Evolutionary conservation across 805 yeast species (phyloP).

Genomic region (Nakazawaea wickerhamii): DNA sequence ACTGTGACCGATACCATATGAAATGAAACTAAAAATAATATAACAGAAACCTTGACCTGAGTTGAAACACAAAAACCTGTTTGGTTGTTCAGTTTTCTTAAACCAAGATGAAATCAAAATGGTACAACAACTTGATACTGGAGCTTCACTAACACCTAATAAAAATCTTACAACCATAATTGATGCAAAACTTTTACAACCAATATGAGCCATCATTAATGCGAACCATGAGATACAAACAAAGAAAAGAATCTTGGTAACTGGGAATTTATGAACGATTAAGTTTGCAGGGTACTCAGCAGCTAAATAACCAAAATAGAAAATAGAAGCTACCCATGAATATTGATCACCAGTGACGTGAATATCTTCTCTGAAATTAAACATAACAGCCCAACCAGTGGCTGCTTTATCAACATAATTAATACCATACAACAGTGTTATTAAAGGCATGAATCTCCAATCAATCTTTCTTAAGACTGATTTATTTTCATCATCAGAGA

Average conservation of each 20-base stretch:
- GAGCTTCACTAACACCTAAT: conserved; percentile 31
- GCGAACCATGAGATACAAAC: conserved; percentile 30
- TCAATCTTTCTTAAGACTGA: conserved; percentile 31
- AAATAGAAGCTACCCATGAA: conserved; percentile 55
- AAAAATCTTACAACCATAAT: conserved; percentile 29
- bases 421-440: conserved; percentile 24
- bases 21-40: conserved; percentile 22
- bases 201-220: conserved; percentile 27
- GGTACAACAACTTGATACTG: conserved; percentile 28
- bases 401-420: conserved; percentile 37
- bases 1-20: conserved; percentile 29
- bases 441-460: conserved; percentile 26
- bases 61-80: conserved; percentile 22
- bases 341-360: conserved; percentile 38
- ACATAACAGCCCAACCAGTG: conserved; percentile 39
- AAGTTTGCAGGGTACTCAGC: conserved; percentile 47
- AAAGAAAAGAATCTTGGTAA: conserved; percentile 22
- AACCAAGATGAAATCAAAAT: conserved; percentile 26
- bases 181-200: conserved; percentile 30
- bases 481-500: conserved; percentile 26
- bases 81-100: conserved; percentile 29
- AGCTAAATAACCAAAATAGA: conserved; percentile 58
- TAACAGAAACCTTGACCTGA: conserved; percentile 25
- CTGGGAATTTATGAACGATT: conserved; percentile 29
- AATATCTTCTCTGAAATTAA: conserved; percentile 36